Conservation (phyloP, 805 yeast genomes). For the Grigorovia yakushimaensis region DNA sequence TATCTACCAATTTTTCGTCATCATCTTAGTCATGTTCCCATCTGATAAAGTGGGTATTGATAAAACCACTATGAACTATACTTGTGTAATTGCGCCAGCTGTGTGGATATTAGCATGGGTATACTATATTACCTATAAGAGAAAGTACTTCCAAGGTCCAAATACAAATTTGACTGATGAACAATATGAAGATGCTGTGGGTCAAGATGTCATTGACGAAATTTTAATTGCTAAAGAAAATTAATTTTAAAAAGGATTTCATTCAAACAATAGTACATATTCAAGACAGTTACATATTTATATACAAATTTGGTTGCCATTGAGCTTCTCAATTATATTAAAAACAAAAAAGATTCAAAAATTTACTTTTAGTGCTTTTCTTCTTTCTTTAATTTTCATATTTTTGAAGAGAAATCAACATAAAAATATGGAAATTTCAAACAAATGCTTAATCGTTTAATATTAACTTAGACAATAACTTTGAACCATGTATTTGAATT, state of each 20-base stretch:
- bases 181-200: slow-evolving; percentile 22
- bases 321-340: too few species aligned
- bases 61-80: slow-evolving; percentile 55
- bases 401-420: too few species aligned
- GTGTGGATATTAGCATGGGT: slow-evolving; percentile 46
- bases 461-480: too few species aligned
- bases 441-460: too few species aligned
- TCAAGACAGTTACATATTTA: not conserved
- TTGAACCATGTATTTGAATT: too few species aligned
- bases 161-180: slow-evolving; percentile 27
- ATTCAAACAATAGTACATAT: not conserved
- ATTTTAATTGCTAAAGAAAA: slow-evolving; percentile 8
- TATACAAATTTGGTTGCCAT: too few species aligned
- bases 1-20: slow-evolving; percentile 42
- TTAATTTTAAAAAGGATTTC: not conserved
- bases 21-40: slow-evolving; percentile 57
- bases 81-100: slow-evolving; percentile 55
- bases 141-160: slow-evolving; percentile 51
- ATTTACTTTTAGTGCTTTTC: too few species aligned
- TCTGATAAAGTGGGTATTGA: slow-evolving; percentile 24
- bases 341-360: too few species aligned
- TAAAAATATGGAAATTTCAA: too few species aligned
- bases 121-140: slow-evolving; percentile 45
- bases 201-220: slow-evolving; percentile 17
- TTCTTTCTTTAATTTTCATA: too few species aligned